These are phyloP conservation scores for Penicillium psychrofluorescens DNA, from an alignment of 495 filamentous ascomycete genomes.

Conservation along the genomic window DNA sequence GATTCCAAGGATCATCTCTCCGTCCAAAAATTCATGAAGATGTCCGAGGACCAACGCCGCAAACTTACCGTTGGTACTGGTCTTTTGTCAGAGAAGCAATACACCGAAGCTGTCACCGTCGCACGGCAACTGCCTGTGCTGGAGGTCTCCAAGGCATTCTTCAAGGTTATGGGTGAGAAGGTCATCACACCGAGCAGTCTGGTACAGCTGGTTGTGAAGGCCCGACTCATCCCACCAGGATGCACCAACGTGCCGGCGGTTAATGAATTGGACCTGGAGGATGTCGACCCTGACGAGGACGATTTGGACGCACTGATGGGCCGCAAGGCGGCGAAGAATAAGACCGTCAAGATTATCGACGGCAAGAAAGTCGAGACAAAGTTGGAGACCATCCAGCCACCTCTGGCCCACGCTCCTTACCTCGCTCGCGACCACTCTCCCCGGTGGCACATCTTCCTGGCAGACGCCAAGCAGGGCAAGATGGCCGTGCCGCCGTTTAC, in stretches of 20 bases:
- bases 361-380: conserved; percentile 42
- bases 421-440: conserved; percentile 83
- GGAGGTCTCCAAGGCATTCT: conserved; percentile 88
- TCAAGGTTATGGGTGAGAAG: conserved; percentile 94
- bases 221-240: conserved; percentile 87
- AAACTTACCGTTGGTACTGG: conserved; percentile 59
- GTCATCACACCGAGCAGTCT: conserved; percentile 88
- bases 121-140: conserved; percentile 76
- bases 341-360: conserved; percentile 48
- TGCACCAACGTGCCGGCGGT: conserved; percentile 62
- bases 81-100: conserved; percentile 68
- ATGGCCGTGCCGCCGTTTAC: conserved; percentile 93
- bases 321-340: conserved; percentile 57
- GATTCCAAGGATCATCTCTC: conserved; percentile 63
- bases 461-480: conserved; percentile 86
- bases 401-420: conserved; percentile 83
- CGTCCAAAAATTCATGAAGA: conserved; percentile 80
- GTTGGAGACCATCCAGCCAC: conserved; percentile 61
- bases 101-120: conserved; percentile 63
- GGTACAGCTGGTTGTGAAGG: conserved; percentile 90
- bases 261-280: conserved; percentile 72
- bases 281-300: conserved; percentile 87
- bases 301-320: conserved; percentile 84
- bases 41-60: conserved; percentile 67
- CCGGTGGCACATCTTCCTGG: conserved; percentile 87